phyloP scores from a whole-genome alignment of 176 grass and related monocot genomes.

The Carex kokanica region DNA sequence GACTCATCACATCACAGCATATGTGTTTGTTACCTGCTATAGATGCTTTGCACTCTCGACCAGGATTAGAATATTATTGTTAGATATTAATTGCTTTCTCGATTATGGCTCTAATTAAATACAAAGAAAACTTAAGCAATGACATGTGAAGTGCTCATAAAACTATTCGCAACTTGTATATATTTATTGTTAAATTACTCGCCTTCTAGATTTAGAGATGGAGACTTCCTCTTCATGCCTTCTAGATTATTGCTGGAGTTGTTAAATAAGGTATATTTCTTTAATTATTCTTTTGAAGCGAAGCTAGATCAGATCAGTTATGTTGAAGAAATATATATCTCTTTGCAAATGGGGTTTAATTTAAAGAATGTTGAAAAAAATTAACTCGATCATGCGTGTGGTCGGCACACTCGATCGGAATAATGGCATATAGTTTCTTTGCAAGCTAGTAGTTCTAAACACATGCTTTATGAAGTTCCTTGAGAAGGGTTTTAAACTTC shows the following conservation, averaged over 20 bases:
- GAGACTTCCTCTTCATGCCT: neutral
- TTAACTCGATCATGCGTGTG: neutral
- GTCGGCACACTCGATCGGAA: neutral
- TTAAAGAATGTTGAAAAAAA: neutral
- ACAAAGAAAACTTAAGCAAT: conserved; percentile 4
- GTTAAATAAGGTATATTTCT: neutral
- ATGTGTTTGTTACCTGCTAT: too few species aligned
- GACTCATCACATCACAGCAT: too few species aligned
- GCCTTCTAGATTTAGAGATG: neutral
- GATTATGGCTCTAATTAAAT: neutral
- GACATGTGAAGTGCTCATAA: conserved; percentile 8
- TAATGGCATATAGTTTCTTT: neutral
- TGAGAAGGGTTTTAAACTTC: too few species aligned
- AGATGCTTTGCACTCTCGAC: neutral
- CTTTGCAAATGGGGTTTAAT: neutral
- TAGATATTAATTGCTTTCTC: neutral
- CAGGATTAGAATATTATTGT: neutral
- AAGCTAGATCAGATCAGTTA: neutral
- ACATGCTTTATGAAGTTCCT: too few species aligned
- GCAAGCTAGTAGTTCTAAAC: too few species aligned
- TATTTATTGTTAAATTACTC: conserved; percentile 1
- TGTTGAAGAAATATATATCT: neutral
- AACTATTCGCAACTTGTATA: neutral
- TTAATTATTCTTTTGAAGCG: neutral
- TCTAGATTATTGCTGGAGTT: neutral